phyloP scores from a whole-genome alignment of 2,329 filamentous ascomycete genomes.

The Xylariales sp. region DNA sequence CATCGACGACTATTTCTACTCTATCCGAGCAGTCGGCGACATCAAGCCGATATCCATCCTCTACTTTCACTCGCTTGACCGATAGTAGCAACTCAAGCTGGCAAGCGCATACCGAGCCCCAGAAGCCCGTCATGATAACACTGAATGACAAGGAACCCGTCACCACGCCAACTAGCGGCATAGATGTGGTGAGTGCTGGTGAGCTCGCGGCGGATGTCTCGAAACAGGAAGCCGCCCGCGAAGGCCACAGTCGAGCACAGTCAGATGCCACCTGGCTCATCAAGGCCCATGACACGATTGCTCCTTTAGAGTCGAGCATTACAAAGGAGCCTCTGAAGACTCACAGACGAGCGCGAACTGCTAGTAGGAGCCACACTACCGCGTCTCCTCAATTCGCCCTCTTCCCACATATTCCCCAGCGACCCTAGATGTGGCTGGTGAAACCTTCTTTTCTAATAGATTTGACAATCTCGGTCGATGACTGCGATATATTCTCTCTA shows the following conservation, averaged over 20 bases:
- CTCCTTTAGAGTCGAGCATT: slow-evolving; percentile 32
- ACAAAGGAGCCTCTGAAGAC: slow-evolving; percentile 42
- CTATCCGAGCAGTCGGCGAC: slow-evolving; percentile 59
- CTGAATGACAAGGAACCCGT: slow-evolving; percentile 39
- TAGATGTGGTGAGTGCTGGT: slow-evolving; percentile 26
- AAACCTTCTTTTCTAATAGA: background rate
- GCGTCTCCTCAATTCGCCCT: slow-evolving; percentile 48
- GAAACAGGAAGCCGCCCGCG: slow-evolving; percentile 39
- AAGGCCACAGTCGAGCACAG: slow-evolving; percentile 47
- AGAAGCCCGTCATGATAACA: slow-evolving; percentile 30
- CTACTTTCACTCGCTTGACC: slow-evolving; percentile 66
- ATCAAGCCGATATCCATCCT: slow-evolving; percentile 65
- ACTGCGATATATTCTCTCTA: slow-evolving; percentile 2
- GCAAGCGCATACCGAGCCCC: slow-evolving; percentile 40
- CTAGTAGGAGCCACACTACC: slow-evolving; percentile 47
- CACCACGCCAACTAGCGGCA: slow-evolving; percentile 28
- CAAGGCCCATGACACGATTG: slow-evolving; percentile 32
- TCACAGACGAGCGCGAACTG: slow-evolving; percentile 50
- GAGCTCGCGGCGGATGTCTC: slow-evolving; percentile 21
- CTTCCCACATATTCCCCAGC: slow-evolving; percentile 45
- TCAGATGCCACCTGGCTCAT: slow-evolving; percentile 48
- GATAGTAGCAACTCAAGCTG: slow-evolving; percentile 59
- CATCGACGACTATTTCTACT: slow-evolving; percentile 65
- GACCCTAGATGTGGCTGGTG: slow-evolving; percentile 6
- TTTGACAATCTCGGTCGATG: slow-evolving; percentile 1